These are phyloP conservation scores for Primulina tabacum DNA, from an alignment of 257 asterid species.

Conservation along the genomic window DNA sequence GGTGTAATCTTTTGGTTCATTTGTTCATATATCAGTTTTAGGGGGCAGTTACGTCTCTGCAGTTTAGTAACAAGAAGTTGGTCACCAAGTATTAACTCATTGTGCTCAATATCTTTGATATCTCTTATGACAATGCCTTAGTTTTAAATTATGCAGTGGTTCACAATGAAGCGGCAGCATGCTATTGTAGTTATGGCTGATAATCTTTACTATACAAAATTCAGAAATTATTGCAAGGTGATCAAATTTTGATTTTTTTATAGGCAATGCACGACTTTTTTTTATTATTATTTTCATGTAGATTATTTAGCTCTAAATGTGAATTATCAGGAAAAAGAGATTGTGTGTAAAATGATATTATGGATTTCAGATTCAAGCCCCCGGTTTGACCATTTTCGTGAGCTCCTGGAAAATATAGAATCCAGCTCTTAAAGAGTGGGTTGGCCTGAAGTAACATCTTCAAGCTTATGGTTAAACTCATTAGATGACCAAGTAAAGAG, in stretches of 20 bases:
- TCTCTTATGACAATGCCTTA: conserved; percentile 17
- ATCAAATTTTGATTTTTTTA: conserved; percentile 5
- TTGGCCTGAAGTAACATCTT: neutral
- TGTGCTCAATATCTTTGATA: conserved; percentile 20
- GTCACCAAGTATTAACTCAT: conserved; percentile 4
- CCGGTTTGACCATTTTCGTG: neutral
- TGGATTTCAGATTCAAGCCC: neutral
- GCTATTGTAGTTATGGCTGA: conserved; percentile 62
- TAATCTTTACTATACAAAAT: conserved; percentile 56
- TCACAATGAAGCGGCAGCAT: conserved; percentile 77
- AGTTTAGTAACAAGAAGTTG: conserved; percentile 1
- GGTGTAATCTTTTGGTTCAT: conserved; percentile 13
- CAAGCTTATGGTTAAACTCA: neutral
- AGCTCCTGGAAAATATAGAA: neutral
- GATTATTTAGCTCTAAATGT: neutral
- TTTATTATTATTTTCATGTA: conserved; percentile 16
- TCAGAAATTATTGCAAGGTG: conserved; percentile 66
- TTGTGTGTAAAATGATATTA: neutral
- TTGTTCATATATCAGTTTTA: neutral
- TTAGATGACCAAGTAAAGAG: neutral
- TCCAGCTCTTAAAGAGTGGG: neutral
- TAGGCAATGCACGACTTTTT: conserved; percentile 30
- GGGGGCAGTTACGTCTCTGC: conserved; percentile 5
- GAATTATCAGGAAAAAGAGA: neutral
- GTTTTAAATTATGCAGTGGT: conserved; percentile 56